Base-by-base conservation (phyloP, 129 eudicot genomes). In the Flaveria robusta region DNA sequence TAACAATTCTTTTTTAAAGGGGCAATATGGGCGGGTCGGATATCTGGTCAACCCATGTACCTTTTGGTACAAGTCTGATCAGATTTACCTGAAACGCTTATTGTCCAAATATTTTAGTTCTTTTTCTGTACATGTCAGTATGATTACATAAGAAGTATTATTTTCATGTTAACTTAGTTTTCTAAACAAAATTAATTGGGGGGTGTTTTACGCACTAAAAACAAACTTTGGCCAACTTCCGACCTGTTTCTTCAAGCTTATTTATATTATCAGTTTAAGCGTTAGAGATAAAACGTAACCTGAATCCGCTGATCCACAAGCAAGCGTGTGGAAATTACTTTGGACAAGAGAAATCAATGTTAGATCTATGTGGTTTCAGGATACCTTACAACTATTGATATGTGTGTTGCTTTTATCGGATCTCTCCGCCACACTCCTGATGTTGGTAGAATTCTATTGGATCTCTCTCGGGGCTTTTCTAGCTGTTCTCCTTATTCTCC, bases 381-480 rank as follows among this genome's bases (percentile, higher is more conserved):
- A 91, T 39, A 88, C 96, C 9, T 66, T 93, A 52, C 97, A 90
- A 89, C 83, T 90, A 75, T 29, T 90, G 79, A 90, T 93, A 75
- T 86, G 89, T 51, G 72, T 93, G 77, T 79, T 93, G 82, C 89
- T 93, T 87, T 68, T 93, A 70, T 85, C 87, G 56, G 98, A 93
- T 77, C 86, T 93, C 16, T 87, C 86, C 39, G 88, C 90, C 34
- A 90, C 98, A 16, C 86, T 90, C 66, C 97, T 93, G 5, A 82
- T 87, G 78, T 81, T 93, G 84, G 81, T 93, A 74, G 84, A 88
- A 76, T 90, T 84, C 69, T 93, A 88, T 75, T 93, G 97, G 98
- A 87, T 90, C 49, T 90, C 98, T 52, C 83, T 90, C 18, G 96
- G 89, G 67, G 90, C 97, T 39, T 93, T 93, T 82, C 90, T 93